Conservation (phyloP, 2,329 filamentous ascomycete genomes). For the Shiraia sp. region DNA sequence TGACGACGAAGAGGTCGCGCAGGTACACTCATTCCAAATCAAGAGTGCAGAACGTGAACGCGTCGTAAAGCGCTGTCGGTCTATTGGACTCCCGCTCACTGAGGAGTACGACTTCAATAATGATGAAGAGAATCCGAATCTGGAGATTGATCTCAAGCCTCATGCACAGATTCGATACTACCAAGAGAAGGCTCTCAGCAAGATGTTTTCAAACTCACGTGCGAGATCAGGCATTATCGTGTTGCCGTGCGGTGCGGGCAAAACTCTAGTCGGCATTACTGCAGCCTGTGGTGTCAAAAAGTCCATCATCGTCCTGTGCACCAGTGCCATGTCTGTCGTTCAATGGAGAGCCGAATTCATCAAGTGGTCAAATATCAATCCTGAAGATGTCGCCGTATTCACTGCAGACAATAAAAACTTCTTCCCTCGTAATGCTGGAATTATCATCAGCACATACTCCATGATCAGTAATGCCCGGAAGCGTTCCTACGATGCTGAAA, state of each 20-base stretch:
- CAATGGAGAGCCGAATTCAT: conserved; percentile 97
- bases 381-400: conserved; percentile 91
- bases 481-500: conserved; percentile 87
- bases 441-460: conserved; percentile 96
- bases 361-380: conserved; percentile 98
- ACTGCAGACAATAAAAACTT: conserved; percentile 88
- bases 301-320: conserved; percentile 91
- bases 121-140: conserved; percentile 82
- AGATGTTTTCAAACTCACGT: conserved; percentile 98
- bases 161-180: conserved; percentile 90
- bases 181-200: conserved; percentile 95
- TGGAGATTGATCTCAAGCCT: conserved; percentile 91
- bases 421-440: conserved; percentile 87
- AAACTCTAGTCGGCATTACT: conserved; percentile 97
- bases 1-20: conserved; percentile 83
- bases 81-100: conserved; percentile 82
- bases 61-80: conserved; percentile 87
- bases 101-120: conserved; percentile 98
- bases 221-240: conserved; percentile 98
- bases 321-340: conserved; percentile 95
- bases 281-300: conserved; percentile 98
- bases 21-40: conserved; percentile 93
- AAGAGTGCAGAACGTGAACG: conserved; percentile 78
- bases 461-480: conserved; percentile 95
- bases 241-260: conserved; percentile 92